Base-by-base conservation (phyloP, 495 filamentous ascomycete genomes). In the Cudoniella acicularis region DNA sequence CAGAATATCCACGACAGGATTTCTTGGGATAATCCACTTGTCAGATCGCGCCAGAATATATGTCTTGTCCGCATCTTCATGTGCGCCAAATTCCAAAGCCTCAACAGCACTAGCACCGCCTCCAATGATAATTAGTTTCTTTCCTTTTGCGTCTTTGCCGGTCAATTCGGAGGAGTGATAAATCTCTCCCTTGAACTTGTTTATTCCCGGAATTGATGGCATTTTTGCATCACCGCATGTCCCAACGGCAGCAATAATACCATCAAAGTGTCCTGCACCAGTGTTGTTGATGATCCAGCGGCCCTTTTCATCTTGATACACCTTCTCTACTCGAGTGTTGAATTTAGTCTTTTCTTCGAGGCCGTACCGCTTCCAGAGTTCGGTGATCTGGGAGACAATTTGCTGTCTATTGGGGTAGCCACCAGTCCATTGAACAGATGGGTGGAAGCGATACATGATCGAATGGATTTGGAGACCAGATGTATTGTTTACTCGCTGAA, bases 1-100 rank as follows among this genome's bases (percentile, higher is more conserved):
- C 20, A 94, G 75, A 8, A 84, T 77, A 67, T 94, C 87, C 27
- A 92, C 76, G 13, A 93, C 41, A 2, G 87, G 74, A 62, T 92
- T 91, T 13, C 91, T 83, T 2, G 90, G 91, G 54, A 94, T 92
- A 52, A 94, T 87, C 90, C 90, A 94, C 74, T 94, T 94, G 66
- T 94, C 90, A 22, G 83, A 86, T 16, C 90, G 81, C 0, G 89
- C 84, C 3, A 94, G 78, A 17, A 96, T 83, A 60, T 87, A 84
- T 1, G 88, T 86, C 61, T 86, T 83, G 6, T 72, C 73, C 0
- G 89, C 90, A 1, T 82, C 79, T 42, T 83, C 80, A 48, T 83
- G 72, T 18, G 86, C 80, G 8, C 87, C 89, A 62, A 91, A 94
- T 61, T 96, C 90, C 23, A 94, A 73, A 0, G 88, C 90, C 72